Evolutionary conservation across 257 asterid species (phyloP), one percentile per base, ranked within the genome.

Genomic region (Oldenlandia corymbosa): DNA sequence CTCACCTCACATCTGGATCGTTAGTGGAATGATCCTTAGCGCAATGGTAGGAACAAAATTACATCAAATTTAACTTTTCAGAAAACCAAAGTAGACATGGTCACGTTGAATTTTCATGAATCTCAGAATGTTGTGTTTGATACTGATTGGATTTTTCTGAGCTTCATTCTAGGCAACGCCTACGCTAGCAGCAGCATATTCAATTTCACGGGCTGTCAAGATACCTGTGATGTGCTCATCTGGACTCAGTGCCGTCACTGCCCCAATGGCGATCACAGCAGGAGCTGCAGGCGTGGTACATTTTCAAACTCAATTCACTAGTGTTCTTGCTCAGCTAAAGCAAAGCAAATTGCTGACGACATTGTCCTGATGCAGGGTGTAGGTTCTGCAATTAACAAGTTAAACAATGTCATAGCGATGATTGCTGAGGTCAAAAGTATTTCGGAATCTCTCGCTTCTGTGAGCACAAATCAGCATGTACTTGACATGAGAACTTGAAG

Each of bases 221-320:
- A 81, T 85, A 49, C 96, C 96, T 0, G 89, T 90, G 34, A 88
- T 90, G 96, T 90, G 96, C 70, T 78, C 97, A 14, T 90, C 97
- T 13, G 97, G 97, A 54, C 75, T 90, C 28, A 90, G 93, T 49
- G 83, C 97, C 2, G 95, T 90, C 26, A 90, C 96, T 2, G 95
- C 93, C 39, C 96, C 96, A 16, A 84, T 90, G 97, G 97, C 97
- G 0, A 90, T 90, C 54, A 70, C 90, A 13, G 92, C 96, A 0
- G 97, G 97, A 30, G 97, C 97, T 67, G 84, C 95, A 24, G 97
- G 95, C 61, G 95, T 90, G 87, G 96, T 90, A 81, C 34, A 75
- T 9, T 4, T 28, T 42, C 56, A 52, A 7, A 10, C 67, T 55
- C 17, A 37, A 42, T 18, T 7, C 17, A 24, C 43, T 20, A 17